Conservation (phyloP, 257 asterid genomes). For the Penstemon newberryi region DNA sequence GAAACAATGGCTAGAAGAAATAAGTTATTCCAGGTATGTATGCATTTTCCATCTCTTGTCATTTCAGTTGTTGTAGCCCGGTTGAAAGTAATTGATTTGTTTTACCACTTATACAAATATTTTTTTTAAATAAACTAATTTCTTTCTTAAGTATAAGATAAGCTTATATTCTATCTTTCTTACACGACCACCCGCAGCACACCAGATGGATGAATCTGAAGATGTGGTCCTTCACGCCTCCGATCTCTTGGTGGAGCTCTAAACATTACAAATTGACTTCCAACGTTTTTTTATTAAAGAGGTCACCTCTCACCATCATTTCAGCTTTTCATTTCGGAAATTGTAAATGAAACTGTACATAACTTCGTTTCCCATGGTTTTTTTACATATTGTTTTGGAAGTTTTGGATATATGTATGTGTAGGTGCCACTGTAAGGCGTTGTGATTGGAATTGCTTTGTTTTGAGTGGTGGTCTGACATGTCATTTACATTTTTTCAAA, state of each 20-base stretch:
- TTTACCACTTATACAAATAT: too few species aligned
- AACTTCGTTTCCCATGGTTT: too few species aligned
- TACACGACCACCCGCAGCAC: conserved; percentile 54
- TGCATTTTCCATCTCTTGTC: not conserved
- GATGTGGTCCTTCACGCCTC: conserved; percentile 79
- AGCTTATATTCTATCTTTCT: conserved; percentile 31
- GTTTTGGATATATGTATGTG: too few species aligned
- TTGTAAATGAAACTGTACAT: too few species aligned
- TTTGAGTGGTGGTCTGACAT: too few species aligned
- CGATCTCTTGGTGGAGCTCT: conserved; percentile 95
- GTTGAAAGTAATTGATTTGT: conserved; percentile 60
- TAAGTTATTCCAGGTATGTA: conserved; percentile 78
- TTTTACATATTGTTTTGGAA: too few species aligned
- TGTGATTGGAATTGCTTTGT: too few species aligned
- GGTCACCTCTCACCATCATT: conserved; percentile 95
- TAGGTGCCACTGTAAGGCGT: too few species aligned
- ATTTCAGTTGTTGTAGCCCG: conserved; percentile 51
- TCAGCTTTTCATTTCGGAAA: too few species aligned
- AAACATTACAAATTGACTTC: conserved; percentile 70
- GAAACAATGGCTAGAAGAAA: conserved; percentile 96
- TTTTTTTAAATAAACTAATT: conserved; percentile 14
- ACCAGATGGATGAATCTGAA: conserved; percentile 69
- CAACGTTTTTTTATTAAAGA: conserved; percentile 82
- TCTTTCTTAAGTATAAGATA: too few species aligned
- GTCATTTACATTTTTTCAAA: too few species aligned